These are phyloP conservation scores for Punica granatum DNA, from an alignment of 345 rosid genomes.

Conservation along the genomic window DNA sequence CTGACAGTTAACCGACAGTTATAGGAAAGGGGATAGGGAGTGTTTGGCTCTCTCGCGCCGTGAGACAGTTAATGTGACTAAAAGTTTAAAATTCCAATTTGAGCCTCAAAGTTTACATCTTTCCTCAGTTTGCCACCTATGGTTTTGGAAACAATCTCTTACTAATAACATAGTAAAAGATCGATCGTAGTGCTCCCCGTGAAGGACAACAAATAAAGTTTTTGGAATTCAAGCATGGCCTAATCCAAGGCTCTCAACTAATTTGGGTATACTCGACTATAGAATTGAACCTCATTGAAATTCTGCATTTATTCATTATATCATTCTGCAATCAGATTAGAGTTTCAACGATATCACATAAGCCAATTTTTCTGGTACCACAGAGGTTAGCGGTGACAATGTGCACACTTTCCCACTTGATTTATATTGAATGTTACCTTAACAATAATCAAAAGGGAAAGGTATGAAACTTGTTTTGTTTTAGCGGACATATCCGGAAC, in stretches of 20 bases:
- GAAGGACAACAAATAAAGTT: background rate
- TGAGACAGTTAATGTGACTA: background rate
- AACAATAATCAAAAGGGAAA: too few species aligned
- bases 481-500: too few species aligned
- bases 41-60: conserved; percentile 29
- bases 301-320: background rate
- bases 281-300: too few species aligned
- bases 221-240: background rate
- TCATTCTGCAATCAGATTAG: background rate
- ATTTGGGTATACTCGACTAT: background rate
- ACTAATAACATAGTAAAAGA: background rate
- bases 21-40: conserved; percentile 20
- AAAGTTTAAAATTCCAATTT: background rate
- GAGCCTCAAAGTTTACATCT: background rate
- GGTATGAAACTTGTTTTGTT: too few species aligned
- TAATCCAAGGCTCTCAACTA: background rate
- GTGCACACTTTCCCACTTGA: too few species aligned
- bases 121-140: background rate
- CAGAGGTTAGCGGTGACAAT: too few species aligned
- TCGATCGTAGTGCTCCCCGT: background rate
- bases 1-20: background rate
- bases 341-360: too few species aligned
- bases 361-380: too few species aligned
- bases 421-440: too few species aligned
- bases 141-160: background rate